These are phyloP conservation scores for Spathaspora hagerdaliae DNA, from an alignment of 805 yeast genomes.

Conservation along the genomic window DNA sequence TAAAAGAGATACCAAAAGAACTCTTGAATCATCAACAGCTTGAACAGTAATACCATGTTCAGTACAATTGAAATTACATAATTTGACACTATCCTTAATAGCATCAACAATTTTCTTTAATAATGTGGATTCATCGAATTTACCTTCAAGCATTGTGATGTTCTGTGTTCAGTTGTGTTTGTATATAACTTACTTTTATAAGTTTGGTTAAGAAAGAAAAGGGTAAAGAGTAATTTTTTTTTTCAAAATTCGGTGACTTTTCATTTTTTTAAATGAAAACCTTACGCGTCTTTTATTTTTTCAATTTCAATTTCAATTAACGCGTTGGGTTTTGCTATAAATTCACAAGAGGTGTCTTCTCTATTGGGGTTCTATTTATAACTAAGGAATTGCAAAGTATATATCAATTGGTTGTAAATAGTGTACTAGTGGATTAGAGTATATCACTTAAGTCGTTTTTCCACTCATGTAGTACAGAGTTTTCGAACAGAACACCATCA, in stretches of 20 bases:
- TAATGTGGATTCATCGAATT: constrained; percentile 87
- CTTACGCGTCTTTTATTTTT: not conserved
- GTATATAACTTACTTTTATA: not conserved
- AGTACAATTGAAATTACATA: constrained; percentile 96
- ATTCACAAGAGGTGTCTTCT: too few species aligned
- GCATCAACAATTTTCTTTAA: constrained; percentile 92
- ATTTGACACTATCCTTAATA: constrained; percentile 88
- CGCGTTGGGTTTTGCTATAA: too few species aligned
- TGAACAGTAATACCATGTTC: constrained; percentile 92
- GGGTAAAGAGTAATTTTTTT: not conserved
- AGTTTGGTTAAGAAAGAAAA: not conserved
- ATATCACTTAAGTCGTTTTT: too few species aligned
- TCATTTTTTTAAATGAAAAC: not conserved
- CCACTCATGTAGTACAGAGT: too few species aligned
- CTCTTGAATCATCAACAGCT: constrained; percentile 97
- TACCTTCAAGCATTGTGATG: constrained; percentile 84
- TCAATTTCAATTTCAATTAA: too few species aligned
- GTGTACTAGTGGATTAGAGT: too few species aligned
- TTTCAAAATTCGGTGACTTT: not conserved
- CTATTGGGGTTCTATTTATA: too few species aligned
- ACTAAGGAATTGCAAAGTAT: too few species aligned
- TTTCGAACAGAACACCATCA: too few species aligned
- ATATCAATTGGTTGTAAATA: too few species aligned
- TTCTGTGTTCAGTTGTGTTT: not conserved
- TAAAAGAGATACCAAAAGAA: constrained; percentile 79